Evolutionary conservation across 169 alveolate species (phyloP), one percentile per base, ranked within the genome.

Genomic region (Cryptosporidium canis): DNA sequence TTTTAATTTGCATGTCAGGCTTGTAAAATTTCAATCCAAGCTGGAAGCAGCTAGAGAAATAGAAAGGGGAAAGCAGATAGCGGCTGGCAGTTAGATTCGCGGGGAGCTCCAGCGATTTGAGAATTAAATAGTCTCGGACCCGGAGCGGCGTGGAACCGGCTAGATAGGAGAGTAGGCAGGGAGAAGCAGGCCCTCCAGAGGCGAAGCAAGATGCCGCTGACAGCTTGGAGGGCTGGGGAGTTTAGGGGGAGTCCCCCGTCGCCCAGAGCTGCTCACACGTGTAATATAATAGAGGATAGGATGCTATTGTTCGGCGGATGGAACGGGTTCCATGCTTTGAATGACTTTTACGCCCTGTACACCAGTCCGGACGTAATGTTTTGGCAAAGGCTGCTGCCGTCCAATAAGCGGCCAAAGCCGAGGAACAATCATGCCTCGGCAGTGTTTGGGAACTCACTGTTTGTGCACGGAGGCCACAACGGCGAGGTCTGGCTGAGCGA

Each of bases 211-310:
- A 67, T 70, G 66, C 29, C 67, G 4, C 41, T 64, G 53, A 66
- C 92, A 2, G 85, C 77, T 58, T 72, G 90, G 92, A 41, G 35
- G 31, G 44, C 64, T 43, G 85, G 72, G 64, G 93, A 91, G 44
- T 67, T 91, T 35, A 55, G 90, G n/a, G 87, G 93, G 39, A 87
- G 77, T 2, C 87, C 90, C 29, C 95, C 95, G 8, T 67, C 94
- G 37, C 93, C 94, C 3, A 91, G 95, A 31, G 95, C 95, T 35
- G 95, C 95, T 24, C 95, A 92, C 90, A 83, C 92, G 55, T 91
- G 94, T 70, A 91, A 91, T 65, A 91, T 66, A 44, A 92, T 92
- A 33, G 93, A 90, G 18, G 90, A 90, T 44, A 90, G 77, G 33
- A 53, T 92, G 35, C 90, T 92, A 35, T 51, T 91, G 14, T 92